These are phyloP conservation scores for Oryza glumipatula DNA, from an alignment of 176 grass and related monocot genomes.

Conservation along the genomic window DNA sequence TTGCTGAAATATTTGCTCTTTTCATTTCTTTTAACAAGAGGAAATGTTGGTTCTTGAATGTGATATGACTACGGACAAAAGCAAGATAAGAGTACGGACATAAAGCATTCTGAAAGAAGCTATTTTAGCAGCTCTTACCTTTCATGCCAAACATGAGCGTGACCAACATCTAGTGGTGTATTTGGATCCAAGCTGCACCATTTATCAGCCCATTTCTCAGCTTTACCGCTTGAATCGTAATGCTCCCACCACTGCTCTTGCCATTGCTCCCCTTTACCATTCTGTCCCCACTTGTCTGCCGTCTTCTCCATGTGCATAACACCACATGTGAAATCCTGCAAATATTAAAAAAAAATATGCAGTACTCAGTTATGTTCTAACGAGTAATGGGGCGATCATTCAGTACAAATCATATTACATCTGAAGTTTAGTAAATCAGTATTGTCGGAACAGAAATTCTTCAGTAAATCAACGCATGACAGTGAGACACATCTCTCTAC, in stretches of 20 bases:
- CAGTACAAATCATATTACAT: background rate
- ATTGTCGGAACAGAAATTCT: background rate
- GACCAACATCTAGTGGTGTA: constrained; percentile 79
- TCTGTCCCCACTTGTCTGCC: constrained; percentile 99
- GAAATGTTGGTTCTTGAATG: constrained; percentile 4
- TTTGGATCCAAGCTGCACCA: constrained; percentile 94
- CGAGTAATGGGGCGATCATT: background rate
- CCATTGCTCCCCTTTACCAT: constrained; percentile 84
- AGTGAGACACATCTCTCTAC: constrained; percentile 4
- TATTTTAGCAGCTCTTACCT: constrained; percentile 58
- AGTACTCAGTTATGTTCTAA: constrained; percentile 29
- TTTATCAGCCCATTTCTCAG: constrained; percentile 93
- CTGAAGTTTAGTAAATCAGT: background rate
- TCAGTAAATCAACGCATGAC: background rate
- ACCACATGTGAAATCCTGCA: constrained; percentile 70
- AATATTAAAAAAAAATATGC: background rate
- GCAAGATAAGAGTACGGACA: background rate
- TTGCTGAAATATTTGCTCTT: constrained; percentile 17
- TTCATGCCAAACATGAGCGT: constrained; percentile 99
- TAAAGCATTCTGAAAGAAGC: background rate
- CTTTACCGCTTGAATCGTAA: constrained; percentile 77
- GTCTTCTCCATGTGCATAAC: constrained; percentile 91
- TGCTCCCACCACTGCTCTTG: constrained; percentile 98
- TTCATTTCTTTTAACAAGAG: background rate
- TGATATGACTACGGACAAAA: background rate